Evolutionary conservation across 192 early-diverging fungal genomes (phyloP), one percentile per base, ranked within the genome.

Genomic region (Backusella psychrophila): DNA sequence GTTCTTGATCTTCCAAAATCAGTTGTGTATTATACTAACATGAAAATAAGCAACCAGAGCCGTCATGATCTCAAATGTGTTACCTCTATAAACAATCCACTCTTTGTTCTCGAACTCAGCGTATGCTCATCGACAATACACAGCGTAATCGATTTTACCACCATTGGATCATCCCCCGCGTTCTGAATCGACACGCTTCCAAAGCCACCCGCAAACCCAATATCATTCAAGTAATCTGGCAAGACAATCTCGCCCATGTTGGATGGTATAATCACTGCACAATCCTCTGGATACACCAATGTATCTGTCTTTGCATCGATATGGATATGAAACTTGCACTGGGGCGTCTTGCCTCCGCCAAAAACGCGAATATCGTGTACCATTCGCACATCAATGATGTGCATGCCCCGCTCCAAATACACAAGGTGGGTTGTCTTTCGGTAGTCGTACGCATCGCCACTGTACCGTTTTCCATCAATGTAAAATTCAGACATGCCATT

Each of bases 301-400:
- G 35, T 23, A 11, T 63, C 56, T 63, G 56, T 63, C n/a, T 63
- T 63, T 26, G 56, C 21, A 31, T 72, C 41, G 77, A 46, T 21
- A 69, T 69, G 35, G 35, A 83, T 31, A 42, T 66, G 49, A 68
- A 86, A 82, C 68, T 73, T 34, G 56, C 77, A 74, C 71, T 77
- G 14, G 73, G 85, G 74, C 19, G 70, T 66, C 3, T 76, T 83
- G 56, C 36, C 67, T 14, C 56, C 56, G 1, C 87, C 93, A 84
- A 89, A 90, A 8, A 93, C 81, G 6, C 93, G 86, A 7, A 93
- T 87, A 76, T 94, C 93, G 86, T 92, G 85, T 0, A 88, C 82
- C 0, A 89, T 73, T 29, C 87, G 85, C 4, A 94, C 84, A 41
- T 85, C 85, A 0, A 94, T 68, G 1, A 59, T 80, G 52, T 94